Conservation (phyloP, 129 eudicot species). For the Lactuca sativa region DNA sequence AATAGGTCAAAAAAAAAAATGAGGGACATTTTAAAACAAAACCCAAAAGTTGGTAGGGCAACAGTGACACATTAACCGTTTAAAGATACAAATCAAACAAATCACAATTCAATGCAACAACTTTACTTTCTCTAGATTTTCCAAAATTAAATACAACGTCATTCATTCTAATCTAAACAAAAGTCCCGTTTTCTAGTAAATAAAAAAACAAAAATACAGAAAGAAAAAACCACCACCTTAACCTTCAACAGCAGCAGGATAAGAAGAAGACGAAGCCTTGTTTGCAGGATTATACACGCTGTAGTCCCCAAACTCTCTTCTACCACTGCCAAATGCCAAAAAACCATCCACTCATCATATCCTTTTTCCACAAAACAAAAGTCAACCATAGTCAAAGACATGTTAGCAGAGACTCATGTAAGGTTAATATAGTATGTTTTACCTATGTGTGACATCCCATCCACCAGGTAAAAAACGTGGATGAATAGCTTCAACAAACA, state of each 20-base stretch:
- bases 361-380: constrained; percentile 40
- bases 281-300: constrained; percentile 75
- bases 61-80: too few species aligned
- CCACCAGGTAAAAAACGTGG: constrained; percentile 93
- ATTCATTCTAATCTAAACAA: too few species aligned
- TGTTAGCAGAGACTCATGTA: neutral
- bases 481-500: constrained; percentile 80
- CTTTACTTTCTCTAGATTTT: too few species aligned
- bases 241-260: neutral
- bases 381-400: constrained; percentile 3
- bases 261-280: constrained; percentile 25
- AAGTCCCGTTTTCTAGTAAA: too few species aligned
- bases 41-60: too few species aligned
- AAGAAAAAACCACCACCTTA: constrained; percentile 2
- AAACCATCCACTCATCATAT: constrained; percentile 33
- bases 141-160: too few species aligned
- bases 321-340: constrained; percentile 51
- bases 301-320: constrained; percentile 88
- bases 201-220: neutral
- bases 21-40: too few species aligned
- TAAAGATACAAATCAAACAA: too few species aligned
- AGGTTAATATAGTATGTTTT: neutral
- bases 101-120: too few species aligned
- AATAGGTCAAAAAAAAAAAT: too few species aligned
- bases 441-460: constrained; percentile 98